phyloP scores from a whole-genome alignment of 106 monocot species.

The Allium sativum region DNA sequence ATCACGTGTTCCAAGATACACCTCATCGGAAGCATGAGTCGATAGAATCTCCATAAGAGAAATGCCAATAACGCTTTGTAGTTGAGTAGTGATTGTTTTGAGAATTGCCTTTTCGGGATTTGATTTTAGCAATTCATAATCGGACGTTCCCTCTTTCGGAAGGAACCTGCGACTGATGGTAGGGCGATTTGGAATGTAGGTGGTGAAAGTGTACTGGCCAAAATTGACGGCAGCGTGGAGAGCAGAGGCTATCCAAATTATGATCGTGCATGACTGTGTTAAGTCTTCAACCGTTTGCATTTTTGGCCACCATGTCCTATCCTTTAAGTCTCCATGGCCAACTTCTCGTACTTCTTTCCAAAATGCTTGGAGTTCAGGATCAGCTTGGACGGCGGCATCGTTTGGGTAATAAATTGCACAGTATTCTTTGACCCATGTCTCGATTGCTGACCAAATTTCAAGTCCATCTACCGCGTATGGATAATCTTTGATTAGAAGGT shows the following conservation, averaged over 20 bases:
- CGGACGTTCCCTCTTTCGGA: conserved; percentile 36
- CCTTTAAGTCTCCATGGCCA: conserved; percentile 73
- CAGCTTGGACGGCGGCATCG: conserved; percentile 13
- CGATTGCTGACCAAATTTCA: conserved; percentile 69
- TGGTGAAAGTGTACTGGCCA: conserved; percentile 71
- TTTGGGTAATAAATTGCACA: conserved; percentile 51
- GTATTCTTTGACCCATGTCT: conserved; percentile 58
- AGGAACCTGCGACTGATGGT: conserved; percentile 54
- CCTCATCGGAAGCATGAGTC: conserved; percentile 62
- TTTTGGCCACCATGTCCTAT: conserved; percentile 72
- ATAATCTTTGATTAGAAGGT: conserved; percentile 55
- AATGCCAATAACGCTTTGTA: conserved; percentile 38
- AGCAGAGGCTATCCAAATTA: conserved; percentile 78
- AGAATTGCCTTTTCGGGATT: conserved; percentile 46
- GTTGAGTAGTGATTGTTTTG: conserved; percentile 35
- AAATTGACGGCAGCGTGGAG: conserved; percentile 88
- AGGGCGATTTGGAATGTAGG: conserved; percentile 66
- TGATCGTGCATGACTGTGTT: conserved; percentile 30
- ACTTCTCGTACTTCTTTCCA: conserved; percentile 60
- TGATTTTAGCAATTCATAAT: conserved; percentile 30
- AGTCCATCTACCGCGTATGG: conserved; percentile 68
- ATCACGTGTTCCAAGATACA: conserved; percentile 54
- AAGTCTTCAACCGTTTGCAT: conserved; percentile 38
- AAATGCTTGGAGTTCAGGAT: conserved; percentile 51
- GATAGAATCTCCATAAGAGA: conserved; percentile 64